These are phyloP conservation scores for Pythium utonaiense DNA, from an alignment of 352 stramenopile genomes.

Conservation along the genomic window DNA sequence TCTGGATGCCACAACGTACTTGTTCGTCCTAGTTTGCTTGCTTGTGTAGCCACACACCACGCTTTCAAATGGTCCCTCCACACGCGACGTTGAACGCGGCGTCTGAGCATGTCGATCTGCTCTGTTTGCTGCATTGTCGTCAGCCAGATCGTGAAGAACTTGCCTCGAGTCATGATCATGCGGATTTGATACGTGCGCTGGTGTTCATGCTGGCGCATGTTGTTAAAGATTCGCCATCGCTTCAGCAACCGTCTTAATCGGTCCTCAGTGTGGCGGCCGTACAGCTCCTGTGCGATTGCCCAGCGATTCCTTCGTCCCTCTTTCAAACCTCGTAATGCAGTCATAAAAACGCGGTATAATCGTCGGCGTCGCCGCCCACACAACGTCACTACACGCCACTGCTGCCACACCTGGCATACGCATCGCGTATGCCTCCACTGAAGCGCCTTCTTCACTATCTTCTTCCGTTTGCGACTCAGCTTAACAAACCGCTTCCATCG, in stretches of 20 bases:
- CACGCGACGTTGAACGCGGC: background rate
- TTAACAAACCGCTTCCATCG: constrained; percentile 15
- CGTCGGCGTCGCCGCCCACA: background rate
- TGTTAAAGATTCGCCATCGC: constrained; percentile 14
- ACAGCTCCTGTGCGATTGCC: background rate
- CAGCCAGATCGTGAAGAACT: constrained; percentile 17
- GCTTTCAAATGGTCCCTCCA: constrained; percentile 1
- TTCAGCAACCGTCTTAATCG: constrained; percentile 2
- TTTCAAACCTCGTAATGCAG: background rate
- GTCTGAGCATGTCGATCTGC: background rate
- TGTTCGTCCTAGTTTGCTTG: background rate
- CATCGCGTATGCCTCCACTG: background rate
- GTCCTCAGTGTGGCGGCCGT: background rate
- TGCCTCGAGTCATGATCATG: constrained; percentile 10
- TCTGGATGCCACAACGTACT: constrained; percentile 22
- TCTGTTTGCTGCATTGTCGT: background rate
- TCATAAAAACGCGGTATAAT: constrained; percentile 11
- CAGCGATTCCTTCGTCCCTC: background rate
- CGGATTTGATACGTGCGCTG: constrained; percentile 4
- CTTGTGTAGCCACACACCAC: constrained; percentile 5
- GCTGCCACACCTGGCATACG: constrained; percentile 1
- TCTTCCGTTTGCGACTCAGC: background rate
- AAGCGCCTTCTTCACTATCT: background rate
- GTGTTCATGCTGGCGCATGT: constrained; percentile 11
- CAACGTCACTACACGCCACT: constrained; percentile 8